Conservation (phyloP, 2,329 filamentous ascomycete genomes). For the Drechslera avenae region DNA sequence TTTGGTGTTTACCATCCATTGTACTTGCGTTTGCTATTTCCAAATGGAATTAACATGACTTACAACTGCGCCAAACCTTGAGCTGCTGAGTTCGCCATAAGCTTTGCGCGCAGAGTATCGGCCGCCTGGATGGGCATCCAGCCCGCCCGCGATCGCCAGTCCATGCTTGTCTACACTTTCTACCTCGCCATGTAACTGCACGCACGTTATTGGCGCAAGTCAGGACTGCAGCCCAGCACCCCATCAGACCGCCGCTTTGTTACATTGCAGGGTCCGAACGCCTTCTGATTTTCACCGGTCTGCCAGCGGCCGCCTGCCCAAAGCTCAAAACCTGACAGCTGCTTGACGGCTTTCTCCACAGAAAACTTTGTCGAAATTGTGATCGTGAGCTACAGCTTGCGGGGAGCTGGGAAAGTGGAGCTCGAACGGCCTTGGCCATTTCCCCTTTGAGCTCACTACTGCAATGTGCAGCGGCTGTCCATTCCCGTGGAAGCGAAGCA, state of each 20-base stretch:
- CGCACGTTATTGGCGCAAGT: background rate
- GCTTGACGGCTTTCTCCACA: constrained; percentile 31
- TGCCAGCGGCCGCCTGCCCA: background rate
- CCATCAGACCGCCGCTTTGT: background rate
- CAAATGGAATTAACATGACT: background rate
- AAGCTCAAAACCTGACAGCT: constrained; percentile 21
- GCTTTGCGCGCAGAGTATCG: background rate
- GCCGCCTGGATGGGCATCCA: background rate
- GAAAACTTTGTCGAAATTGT: constrained; percentile 40
- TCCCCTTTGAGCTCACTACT: constrained; percentile 38
- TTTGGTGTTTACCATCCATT: constrained; percentile 7
- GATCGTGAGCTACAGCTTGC: constrained; percentile 39
- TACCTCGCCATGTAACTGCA: background rate
- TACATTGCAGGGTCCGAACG: constrained; percentile 8
- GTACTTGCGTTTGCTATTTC: constrained; percentile 1
- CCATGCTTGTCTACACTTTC: constrained; percentile 7
- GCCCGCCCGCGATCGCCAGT: constrained; percentile 5
- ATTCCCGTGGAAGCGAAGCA: constrained; percentile 46
- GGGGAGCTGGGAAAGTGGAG: constrained; percentile 46
- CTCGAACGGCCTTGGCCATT: constrained; percentile 33
- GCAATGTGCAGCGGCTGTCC: constrained; percentile 44
- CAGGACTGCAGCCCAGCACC: background rate
- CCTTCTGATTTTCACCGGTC: background rate
- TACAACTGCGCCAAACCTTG: background rate
- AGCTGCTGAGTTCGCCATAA: background rate